A percentile compares a stretch with the other conserved stretches of the same genome.
Conservation (phyloP, 495 filamentous ascomycete species). For the Letharia lupina region DNA sequence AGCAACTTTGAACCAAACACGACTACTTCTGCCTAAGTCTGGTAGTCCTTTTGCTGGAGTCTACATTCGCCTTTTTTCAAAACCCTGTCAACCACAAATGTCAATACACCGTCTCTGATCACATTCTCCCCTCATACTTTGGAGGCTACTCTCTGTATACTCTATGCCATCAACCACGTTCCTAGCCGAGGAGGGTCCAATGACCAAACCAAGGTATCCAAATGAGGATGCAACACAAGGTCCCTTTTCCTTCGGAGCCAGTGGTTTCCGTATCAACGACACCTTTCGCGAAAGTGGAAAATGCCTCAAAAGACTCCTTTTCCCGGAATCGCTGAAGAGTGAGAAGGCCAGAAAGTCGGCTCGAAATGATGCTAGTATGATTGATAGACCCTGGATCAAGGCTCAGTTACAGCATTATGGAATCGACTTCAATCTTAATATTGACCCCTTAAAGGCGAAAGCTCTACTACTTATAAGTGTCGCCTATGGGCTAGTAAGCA, state of each 20-base stretch:
- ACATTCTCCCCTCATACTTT: not conserved
- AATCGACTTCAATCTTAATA: not conserved
- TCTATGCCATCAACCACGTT: not conserved
- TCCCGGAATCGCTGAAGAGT: not conserved
- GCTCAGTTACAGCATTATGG: not conserved
- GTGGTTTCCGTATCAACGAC: not conserved
- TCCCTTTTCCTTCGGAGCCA: not conserved
- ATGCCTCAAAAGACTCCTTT: not conserved
- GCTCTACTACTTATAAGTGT: not conserved
- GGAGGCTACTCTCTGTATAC: not conserved
- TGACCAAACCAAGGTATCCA: not conserved
- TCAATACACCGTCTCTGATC: not conserved
- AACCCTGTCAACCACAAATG: not conserved
- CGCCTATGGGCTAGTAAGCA: not conserved
- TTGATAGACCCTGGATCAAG: not conserved
- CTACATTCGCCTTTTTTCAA: too few species aligned
- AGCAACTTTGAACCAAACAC: too few species aligned
- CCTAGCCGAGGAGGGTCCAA: not conserved
- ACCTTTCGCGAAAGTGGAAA: not conserved
- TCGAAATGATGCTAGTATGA: not conserved
- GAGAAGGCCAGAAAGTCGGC: not conserved
- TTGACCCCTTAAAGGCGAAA: not conserved
- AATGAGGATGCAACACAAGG: not conserved
- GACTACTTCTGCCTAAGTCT: too few species aligned
- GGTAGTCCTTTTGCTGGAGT: too few species aligned